These are phyloP conservation scores for Tilletiopsis washingtonensis DNA, from an alignment of 1,284 basidiomycete species.

Conservation along the genomic window DNA sequence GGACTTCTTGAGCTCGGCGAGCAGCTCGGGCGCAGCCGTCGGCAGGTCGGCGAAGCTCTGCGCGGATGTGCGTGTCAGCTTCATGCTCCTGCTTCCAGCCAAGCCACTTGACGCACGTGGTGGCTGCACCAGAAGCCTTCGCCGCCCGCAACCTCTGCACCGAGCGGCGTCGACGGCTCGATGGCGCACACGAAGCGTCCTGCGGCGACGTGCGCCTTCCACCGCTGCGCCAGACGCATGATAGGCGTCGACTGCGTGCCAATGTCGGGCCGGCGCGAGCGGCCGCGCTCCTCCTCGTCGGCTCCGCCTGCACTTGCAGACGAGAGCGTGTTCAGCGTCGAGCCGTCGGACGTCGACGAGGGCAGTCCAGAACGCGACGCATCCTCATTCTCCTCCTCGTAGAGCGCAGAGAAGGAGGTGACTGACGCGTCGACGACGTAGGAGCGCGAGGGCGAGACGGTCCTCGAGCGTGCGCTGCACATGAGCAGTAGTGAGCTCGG, in stretches of 20 bases:
- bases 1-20: slow-evolving; percentile 56
- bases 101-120: too few species aligned
- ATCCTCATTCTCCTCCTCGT: slow-evolving; percentile 16
- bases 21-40: slow-evolving; percentile 55
- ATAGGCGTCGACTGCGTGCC: not conserved
- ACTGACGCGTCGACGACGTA: slow-evolving; percentile 35
- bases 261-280: not conserved
- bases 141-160: slow-evolving; percentile 17
- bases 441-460: slow-evolving; percentile 30
- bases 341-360: too few species aligned
- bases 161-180: too few species aligned
- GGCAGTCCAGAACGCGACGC: too few species aligned
- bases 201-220: slow-evolving; percentile 62
- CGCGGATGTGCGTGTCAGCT: slow-evolving; percentile 1
- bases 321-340: too few species aligned
- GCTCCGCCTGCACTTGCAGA: not conserved
- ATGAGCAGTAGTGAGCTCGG: too few species aligned
- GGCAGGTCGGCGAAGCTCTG: slow-evolving; percentile 20
- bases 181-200: slow-evolving; percentile 68
- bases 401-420: slow-evolving; percentile 17
- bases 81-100: too few species aligned
- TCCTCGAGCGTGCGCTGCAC: slow-evolving; percentile 15
- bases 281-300: slow-evolving; percentile 4
- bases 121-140: slow-evolving; percentile 38
- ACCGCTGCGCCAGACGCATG: slow-evolving; percentile 58